Base-by-base conservation (phyloP, 768 basidiomycete species). In the Calocera viscosa region DNA sequence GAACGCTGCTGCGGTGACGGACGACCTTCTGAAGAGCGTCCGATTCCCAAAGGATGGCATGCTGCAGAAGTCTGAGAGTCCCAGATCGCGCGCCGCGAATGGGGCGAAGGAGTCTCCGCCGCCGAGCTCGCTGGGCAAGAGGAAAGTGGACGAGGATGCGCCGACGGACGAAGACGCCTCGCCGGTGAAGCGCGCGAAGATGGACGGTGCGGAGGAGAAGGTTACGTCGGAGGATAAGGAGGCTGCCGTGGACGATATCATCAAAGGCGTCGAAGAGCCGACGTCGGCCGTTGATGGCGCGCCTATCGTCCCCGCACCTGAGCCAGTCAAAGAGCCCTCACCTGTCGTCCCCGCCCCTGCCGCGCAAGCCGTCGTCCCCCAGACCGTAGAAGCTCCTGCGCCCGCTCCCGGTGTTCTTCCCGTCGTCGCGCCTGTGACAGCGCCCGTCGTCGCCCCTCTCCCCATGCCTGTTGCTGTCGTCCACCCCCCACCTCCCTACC, bases 261-360 rank as follows among this genome's bases (percentile, higher is more conserved):
- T n/a, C 24, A 14, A 14, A n/a, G 11, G 10, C 22, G 49, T 7
- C 24, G 26, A 32, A 16, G 53, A 30, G 30, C 11, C 26, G 2
- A 7, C 43, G 43, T 19, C 43, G 8, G 43, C 24, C 19, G 26
- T 32, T 11, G 26, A 26, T 30, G 53, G 30, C 10, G 53, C 30
- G 30, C 53, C 53, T 19, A 16, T 26, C 24, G 24, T n/a, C 26
- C 30, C 53, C 10, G 53, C 30, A 26, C 24, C 53, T 16, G 53
- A 60, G 22, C 26, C 53, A 30, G 26, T 60, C 53, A 60, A 60
- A 19, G 53, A 32, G 30, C 26, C 26, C 5, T 60, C 53, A 19
- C 53, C 67, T 60, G 67, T 35, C 38, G 41, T 60, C 60, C 19
- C 16, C n/a, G 64, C 67, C 22, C 65, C 64, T 10, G 67, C 65